Conservation (phyloP, 1,139 yeast genomes). For the Candida sojae region DNA sequence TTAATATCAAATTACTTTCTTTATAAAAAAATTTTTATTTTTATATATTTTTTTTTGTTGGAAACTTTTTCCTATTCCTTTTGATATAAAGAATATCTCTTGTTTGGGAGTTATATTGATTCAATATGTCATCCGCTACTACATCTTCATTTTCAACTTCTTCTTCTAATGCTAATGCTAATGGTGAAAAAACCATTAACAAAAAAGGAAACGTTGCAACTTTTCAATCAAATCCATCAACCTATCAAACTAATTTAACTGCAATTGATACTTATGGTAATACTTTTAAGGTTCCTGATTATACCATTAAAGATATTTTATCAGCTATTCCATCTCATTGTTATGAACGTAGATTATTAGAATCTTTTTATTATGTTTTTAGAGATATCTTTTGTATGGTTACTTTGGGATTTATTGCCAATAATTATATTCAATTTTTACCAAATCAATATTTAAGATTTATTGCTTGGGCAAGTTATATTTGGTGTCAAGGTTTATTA, state of each 20-base stretch:
- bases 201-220: slow-evolving; percentile 41
- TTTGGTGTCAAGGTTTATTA: slow-evolving; percentile 47
- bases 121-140: slow-evolving; percentile 13
- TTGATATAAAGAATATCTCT: no score
- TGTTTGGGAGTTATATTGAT: not conserved
- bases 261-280: slow-evolving; percentile 59
- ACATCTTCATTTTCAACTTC: slow-evolving; percentile 12
- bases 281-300: slow-evolving; percentile 62
- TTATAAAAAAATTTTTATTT: no score
- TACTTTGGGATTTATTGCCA: slow-evolving; percentile 46
- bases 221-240: slow-evolving; percentile 22
- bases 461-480: slow-evolving; percentile 57
- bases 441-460: slow-evolving; percentile 48
- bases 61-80: no score
- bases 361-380: slow-evolving; percentile 56
- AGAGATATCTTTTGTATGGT: slow-evolving; percentile 54
- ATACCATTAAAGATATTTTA: slow-evolving; percentile 60
- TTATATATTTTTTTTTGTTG: no score
- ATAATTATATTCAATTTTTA: slow-evolving; percentile 51
- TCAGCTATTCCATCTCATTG: slow-evolving; percentile 63
- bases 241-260: slow-evolving; percentile 23
- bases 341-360: slow-evolving; percentile 53
- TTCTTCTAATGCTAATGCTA: slow-evolving; percentile 10
- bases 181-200: slow-evolving; percentile 18
- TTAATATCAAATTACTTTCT: no score